Evolutionary conservation across 2,329 filamentous ascomycete species (phyloP).

Genomic region (Fusarium sublunatum): DNA sequence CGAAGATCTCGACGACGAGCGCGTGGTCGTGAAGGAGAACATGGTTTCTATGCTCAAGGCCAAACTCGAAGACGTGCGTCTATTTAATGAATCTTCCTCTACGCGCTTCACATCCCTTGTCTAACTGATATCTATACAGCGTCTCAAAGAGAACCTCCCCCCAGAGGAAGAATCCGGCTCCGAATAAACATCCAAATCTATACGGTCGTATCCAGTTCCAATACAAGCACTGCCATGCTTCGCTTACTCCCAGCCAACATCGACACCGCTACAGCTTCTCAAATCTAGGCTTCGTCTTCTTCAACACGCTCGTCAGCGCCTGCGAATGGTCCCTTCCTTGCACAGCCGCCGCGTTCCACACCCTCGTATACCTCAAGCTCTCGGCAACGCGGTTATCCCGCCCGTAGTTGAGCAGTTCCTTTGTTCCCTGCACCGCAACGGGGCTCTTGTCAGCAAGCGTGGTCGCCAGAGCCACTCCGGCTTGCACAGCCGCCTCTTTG

Average conservation of each 20-base stretch:
- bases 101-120: conserved; percentile 1
- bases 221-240: background rate
- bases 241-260: background rate
- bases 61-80: conserved; percentile 73
- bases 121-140: conserved; percentile 49
- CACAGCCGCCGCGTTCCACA: conserved; percentile 88
- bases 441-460: conserved; percentile 84
- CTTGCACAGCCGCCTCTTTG: conserved; percentile 72
- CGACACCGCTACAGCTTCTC: conserved; percentile 74
- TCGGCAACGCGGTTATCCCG: conserved; percentile 82
- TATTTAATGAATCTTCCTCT: background rate
- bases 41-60: conserved; percentile 76
- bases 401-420: conserved; percentile 85
- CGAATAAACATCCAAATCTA: conserved; percentile 49
- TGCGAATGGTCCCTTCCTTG: conserved; percentile 82
- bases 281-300: conserved; percentile 84
- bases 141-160: conserved; percentile 64
- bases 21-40: conserved; percentile 78
- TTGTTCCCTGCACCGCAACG: conserved; percentile 87
- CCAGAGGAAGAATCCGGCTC: conserved; percentile 65
- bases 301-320: conserved; percentile 79
- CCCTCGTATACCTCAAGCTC: conserved; percentile 82
- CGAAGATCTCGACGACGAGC: conserved; percentile 82
- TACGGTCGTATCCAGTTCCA: background rate
- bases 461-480: conserved; percentile 71